Base-by-base conservation (phyloP, 2,329 filamentous ascomycete genomes). In the Colletotrichum caudatum region DNA sequence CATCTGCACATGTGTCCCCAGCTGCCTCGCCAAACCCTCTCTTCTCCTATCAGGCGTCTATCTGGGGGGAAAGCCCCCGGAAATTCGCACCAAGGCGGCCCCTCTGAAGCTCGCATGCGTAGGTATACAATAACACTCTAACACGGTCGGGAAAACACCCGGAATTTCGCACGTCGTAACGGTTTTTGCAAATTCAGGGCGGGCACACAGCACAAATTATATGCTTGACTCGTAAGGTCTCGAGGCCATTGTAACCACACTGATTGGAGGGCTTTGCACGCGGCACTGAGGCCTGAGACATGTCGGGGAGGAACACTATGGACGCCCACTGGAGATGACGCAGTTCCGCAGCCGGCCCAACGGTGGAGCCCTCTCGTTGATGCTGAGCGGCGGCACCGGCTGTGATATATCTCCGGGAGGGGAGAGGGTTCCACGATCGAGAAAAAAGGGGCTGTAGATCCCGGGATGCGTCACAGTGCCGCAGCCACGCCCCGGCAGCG, bases 121-220 rank as follows among this genome's bases (percentile, higher is more conserved):
- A 39, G 9, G 11, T 12, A 41, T 14, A 41, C 14, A 41, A 18
- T 7, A 18, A 41, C 16, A 41, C 37, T 39, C 12, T 39, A 39
- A 39, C 12, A 39, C 37, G 14, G 37, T 39, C 12, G 11, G 37
- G 9, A 41, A 41, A 44, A 44, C 16, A 18, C 16, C 44, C 18
- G 20, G 44, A 37, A 68, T 29, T n/a, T 29, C 35, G 50, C 64
- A 56, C 29, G 41, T 51, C 58, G 48, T 18, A 39, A 51, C 37
- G 44, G 48, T 46, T 16, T 61, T 35, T 50, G 33, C 44, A 61
- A 61, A 12, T 20, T 71, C 51, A 63, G 64, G 51, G 53, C 37
- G 51, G 69, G 57, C 64, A 65, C 57, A 58, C 64, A 71, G 59
- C 64, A 68, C 57, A 44, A 33, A 51, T 61, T 53, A 41, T 35